These are phyloP conservation scores for Aspergillus unguis DNA, from an alignment of 2,329 filamentous ascomycete species.

Conservation along the genomic window DNA sequence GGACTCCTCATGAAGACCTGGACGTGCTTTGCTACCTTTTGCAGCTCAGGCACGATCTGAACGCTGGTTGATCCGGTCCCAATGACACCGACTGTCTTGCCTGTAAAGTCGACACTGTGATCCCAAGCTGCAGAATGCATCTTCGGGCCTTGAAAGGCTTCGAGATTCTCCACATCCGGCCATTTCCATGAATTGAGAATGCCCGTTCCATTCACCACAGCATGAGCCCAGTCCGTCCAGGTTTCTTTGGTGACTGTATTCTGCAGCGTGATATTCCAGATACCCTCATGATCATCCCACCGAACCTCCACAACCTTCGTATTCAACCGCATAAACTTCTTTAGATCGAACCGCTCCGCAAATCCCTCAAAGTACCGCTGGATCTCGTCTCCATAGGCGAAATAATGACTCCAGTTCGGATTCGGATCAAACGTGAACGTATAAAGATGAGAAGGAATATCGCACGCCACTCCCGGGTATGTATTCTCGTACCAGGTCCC, in stretches of 20 bases:
- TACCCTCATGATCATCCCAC: conserved; percentile 7
- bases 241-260: conserved; percentile 9
- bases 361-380: conserved; percentile 17
- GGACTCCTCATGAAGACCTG: conserved; percentile 10
- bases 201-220: conserved; percentile 23
- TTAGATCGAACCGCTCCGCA: conserved; percentile 18
- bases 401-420: conserved; percentile 23
- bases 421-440: conserved; percentile 15
- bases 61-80: conserved; percentile 31
- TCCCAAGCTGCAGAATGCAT: conserved; percentile 42
- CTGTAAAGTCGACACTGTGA: conserved; percentile 21
- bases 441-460: conserved; percentile 13
- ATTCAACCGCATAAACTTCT: conserved; percentile 20
- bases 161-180: conserved; percentile 43
- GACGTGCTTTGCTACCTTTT: conserved; percentile 6
- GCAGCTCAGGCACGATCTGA: conserved; percentile 31
- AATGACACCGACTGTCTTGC: conserved; percentile 28
- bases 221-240: background rate
- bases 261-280: conserved; percentile 16
- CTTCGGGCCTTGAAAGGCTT: conserved; percentile 42
- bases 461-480: conserved; percentile 7
- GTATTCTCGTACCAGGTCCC: conserved; percentile 8
- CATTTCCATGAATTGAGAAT: conserved; percentile 37
- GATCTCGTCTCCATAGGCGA: conserved; percentile 16
- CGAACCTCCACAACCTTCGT: conserved; percentile 12